Evolutionary conservation across 306 rosid species (phyloP).

Genomic region (Cucurbita ficifolia): DNA sequence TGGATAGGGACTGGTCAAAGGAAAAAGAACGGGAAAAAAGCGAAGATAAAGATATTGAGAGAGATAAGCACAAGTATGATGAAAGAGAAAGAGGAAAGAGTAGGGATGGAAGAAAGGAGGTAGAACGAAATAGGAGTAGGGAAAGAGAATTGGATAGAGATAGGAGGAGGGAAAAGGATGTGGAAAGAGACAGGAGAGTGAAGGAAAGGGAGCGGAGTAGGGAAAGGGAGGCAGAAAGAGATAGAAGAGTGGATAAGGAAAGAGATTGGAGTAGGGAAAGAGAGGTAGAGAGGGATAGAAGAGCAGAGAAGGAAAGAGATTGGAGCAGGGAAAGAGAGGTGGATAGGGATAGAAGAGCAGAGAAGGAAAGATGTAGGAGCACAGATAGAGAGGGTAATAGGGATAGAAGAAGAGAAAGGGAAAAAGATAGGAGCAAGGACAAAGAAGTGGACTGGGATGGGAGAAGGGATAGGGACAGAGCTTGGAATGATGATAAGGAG

Average conservation of each 20-base stretch:
- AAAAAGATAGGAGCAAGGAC: neutral
- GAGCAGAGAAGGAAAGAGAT: slow-evolving; percentile 27
- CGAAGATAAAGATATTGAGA: slow-evolving; percentile 40
- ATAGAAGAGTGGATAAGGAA: slow-evolving; percentile 31
- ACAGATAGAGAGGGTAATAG: slow-evolving; percentile 25
- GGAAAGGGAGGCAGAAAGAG: slow-evolving; percentile 29
- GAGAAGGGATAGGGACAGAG: slow-evolving; percentile 18
- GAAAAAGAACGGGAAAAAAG: slow-evolving; percentile 27
- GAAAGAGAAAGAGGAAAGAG: slow-evolving; percentile 41
- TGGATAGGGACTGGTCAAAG: slow-evolving; percentile 27
- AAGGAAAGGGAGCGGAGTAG: slow-evolving; percentile 28
- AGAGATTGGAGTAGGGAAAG: slow-evolving; percentile 33
- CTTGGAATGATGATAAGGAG: slow-evolving; percentile 12
- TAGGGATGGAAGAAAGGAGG: slow-evolving; percentile 36
- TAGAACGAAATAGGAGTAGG: slow-evolving; percentile 31
- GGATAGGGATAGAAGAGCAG: slow-evolving; percentile 23
- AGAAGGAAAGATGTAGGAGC: slow-evolving; percentile 28
- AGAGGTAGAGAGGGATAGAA: slow-evolving; percentile 23
- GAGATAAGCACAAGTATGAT: slow-evolving; percentile 15
- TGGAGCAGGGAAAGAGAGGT: slow-evolving; percentile 35
- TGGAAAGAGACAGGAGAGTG: slow-evolving; percentile 26
- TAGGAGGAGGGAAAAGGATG: slow-evolving; percentile 27
- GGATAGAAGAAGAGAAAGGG: slow-evolving; percentile 20
- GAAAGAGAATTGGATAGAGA: slow-evolving; percentile 38
- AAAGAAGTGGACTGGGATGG: slow-evolving; percentile 13